Base-by-base conservation (phyloP, 805 yeast species). In the Millerozyma miso region DNA sequence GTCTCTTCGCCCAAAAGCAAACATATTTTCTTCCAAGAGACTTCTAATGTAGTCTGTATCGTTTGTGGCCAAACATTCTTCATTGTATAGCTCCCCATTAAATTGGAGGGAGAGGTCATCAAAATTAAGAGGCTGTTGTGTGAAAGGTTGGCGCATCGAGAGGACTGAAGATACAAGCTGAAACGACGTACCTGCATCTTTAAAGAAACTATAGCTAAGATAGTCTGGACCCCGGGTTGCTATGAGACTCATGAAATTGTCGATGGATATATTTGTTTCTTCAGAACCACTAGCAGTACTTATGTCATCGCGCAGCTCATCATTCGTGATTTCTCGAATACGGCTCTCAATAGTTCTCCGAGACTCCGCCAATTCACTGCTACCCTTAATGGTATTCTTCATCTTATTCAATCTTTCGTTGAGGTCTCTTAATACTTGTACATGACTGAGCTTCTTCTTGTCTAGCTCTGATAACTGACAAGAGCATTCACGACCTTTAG, bases 11-110 rank as follows among this genome's bases (percentile, higher is more conserved):
- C 35, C 15, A 32, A 26, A 10, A 12, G 38, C 18, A 6, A 43
- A 19, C 2, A 61, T 36, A 20, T 56, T 55, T 13, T 40, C 20
- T 4, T 41, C 42, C 23, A 85, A 56, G 23, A 53, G 52, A 1
- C 66, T 53, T 38, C 68, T 64, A 4, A 88, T 62, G 49, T 60
- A 84, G 3, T 59, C 67, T 0, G 95, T 81, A 60, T 90, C 97
- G 57, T 86, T 86, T 0, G 69, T 41, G 3, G 52, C 48, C 26
- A 67, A 50, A 17, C 84, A 74, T 31, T 74, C 83, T 1, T 59
- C 50, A 48, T 83, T 83, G 60, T 93, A 93, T 8, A 93, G 62
- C 54, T 93, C 97, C 0, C 99, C 99, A 59, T 95, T 93, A 63
- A 85, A 91, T 56, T 88, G 96, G 6, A 95, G 56, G 0, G 51